These are phyloP conservation scores for Linderniella brevidens DNA, from an alignment of 257 asterid genomes.

Conservation along the genomic window DNA sequence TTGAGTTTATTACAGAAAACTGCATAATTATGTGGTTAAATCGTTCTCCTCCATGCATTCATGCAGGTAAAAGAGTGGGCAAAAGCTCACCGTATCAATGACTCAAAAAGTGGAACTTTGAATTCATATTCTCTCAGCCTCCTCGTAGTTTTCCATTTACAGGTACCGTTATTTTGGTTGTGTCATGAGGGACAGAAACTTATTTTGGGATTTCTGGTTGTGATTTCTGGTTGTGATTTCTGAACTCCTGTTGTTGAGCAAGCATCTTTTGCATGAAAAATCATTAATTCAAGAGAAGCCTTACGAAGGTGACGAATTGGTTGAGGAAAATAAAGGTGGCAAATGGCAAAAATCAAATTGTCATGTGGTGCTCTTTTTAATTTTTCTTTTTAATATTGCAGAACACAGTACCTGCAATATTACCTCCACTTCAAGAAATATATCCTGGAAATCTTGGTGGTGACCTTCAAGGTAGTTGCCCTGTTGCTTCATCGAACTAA, in stretches of 20 bases:
- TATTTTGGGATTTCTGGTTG: constrained; percentile 7
- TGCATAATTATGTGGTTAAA: constrained; percentile 1
- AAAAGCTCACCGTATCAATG: constrained; percentile 56
- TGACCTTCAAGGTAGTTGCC: constrained; percentile 47
- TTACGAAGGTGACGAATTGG: too few relatives aligned
- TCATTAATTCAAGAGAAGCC: too few relatives aligned
- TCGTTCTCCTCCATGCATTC: constrained; percentile 14
- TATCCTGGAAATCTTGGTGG: constrained; percentile 78
- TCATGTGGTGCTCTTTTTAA: constrained; percentile 8
- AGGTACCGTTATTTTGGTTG: constrained; percentile 37
- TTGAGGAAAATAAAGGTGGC: not conserved
- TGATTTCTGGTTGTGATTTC: constrained; percentile 4
- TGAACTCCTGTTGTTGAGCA: not conserved
- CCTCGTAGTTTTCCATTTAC: constrained; percentile 84
- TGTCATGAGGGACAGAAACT: not conserved
- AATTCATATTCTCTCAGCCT: constrained; percentile 76
- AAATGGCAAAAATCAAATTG: not conserved
- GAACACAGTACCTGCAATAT: constrained; percentile 69
- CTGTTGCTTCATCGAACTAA: too few relatives aligned
- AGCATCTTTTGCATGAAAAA: too few relatives aligned
- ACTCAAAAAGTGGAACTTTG: constrained; percentile 64
- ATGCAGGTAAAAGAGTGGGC: constrained; percentile 99
- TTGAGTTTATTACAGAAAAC: constrained; percentile 6
- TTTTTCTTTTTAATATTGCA: constrained; percentile 23
- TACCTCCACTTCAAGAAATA: constrained; percentile 81